Evolutionary conservation across 1,284 basidiomycete species (phyloP).

Genomic region (Cutaneotrichosporon cyanovorans): DNA sequence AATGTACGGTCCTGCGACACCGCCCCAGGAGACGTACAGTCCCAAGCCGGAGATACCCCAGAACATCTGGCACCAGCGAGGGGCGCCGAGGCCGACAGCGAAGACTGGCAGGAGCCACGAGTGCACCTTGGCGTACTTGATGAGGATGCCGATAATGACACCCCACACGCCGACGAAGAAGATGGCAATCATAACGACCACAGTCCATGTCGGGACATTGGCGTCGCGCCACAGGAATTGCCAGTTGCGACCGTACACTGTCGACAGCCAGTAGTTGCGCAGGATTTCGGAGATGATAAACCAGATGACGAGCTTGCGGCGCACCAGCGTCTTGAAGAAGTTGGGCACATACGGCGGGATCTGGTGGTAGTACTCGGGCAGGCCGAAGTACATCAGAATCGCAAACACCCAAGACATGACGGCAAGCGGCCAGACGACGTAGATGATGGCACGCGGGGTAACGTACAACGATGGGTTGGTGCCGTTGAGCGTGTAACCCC

Average conservation of each 20-base stretch:
- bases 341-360: constrained; percentile 87
- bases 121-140: constrained; percentile 79
- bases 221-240: constrained; percentile 79
- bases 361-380: constrained; percentile 57
- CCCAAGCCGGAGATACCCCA: constrained; percentile 47
- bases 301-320: constrained; percentile 83
- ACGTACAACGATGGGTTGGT: constrained; percentile 37
- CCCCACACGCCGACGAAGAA: constrained; percentile 87
- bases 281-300: constrained; percentile 82
- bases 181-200: constrained; percentile 63
- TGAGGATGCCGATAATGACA: constrained; percentile 63
- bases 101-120: constrained; percentile 90
- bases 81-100: constrained; percentile 82
- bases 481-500: constrained; percentile 70
- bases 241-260: constrained; percentile 80
- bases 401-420: constrained; percentile 65
- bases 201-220: constrained; percentile 68
- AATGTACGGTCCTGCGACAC: constrained; percentile 71
- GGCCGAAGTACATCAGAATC: constrained; percentile 71
- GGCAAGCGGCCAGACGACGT: constrained; percentile 74
- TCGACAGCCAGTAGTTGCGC: constrained; percentile 86
- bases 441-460: constrained; percentile 50
- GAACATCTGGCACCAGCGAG: constrained; percentile 76
- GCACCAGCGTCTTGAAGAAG: constrained; percentile 77
- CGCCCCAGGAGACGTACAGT: constrained; percentile 85